Conservation (phyloP, 257 asterid species). For the Phtheirospermum japonicum region DNA sequence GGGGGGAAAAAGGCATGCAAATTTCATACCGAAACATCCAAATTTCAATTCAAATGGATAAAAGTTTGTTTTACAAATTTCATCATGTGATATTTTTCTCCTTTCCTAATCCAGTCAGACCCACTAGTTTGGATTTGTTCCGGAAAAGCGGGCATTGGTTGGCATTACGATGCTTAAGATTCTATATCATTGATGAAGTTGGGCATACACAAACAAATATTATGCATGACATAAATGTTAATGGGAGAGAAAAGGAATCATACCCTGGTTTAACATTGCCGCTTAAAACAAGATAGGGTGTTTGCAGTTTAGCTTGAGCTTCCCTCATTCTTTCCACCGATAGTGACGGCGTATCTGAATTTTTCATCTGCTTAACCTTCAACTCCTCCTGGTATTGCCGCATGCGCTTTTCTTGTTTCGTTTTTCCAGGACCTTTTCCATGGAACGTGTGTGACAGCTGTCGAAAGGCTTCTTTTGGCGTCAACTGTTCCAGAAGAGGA, state of each 20-base stretch:
- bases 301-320: constrained; percentile 63
- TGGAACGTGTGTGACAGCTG: constrained; percentile 89
- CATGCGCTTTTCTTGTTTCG: constrained; percentile 92
- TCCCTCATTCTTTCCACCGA: constrained; percentile 94
- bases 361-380: constrained; percentile 90
- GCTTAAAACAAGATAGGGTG: constrained; percentile 83
- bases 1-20: background rate
- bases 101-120: too few species aligned
- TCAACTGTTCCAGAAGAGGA: constrained; percentile 53
- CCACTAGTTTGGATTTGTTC: too few species aligned
- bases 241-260: constrained; percentile 22
- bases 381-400: constrained; percentile 84
- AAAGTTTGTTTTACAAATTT: too few species aligned
- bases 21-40: background rate
- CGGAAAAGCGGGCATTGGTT: too few species aligned
- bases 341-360: constrained; percentile 88
- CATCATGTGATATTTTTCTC: too few species aligned
- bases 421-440: constrained; percentile 98
- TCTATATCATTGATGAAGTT: background rate
- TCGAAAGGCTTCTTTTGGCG: constrained; percentile 94
- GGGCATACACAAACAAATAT: background rate
- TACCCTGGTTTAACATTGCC: constrained; percentile 94
- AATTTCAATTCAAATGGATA: too few species aligned
- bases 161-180: background rate
- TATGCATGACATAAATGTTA: constrained; percentile 14